Evolutionary conservation across 2,329 filamentous ascomycete genomes (phyloP).

Genomic region (Diaporthe batatas): DNA sequence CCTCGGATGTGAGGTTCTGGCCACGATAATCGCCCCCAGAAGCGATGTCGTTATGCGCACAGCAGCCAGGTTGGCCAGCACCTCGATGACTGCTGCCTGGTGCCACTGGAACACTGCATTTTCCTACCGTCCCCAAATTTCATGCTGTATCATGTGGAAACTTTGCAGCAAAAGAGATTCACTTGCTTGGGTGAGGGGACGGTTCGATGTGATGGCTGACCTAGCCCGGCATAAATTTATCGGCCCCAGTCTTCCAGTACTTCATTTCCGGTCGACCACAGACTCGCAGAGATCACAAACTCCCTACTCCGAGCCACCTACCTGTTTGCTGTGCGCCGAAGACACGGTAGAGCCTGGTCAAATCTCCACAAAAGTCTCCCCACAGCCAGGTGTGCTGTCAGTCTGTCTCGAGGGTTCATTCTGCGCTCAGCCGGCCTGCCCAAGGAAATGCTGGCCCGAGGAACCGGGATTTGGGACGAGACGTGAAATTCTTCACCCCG

Average conservation of each 20-base stretch:
- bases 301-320: neutral
- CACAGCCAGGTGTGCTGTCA: neutral
- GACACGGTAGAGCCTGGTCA: neutral
- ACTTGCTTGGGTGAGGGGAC: slow-evolving; percentile 6
- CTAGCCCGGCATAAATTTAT: slow-evolving; percentile 28
- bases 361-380: neutral
- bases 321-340: neutral
- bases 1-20: slow-evolving; percentile 3
- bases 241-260: slow-evolving; percentile 12
- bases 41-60: neutral
- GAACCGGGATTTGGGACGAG: neutral
- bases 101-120: slow-evolving; percentile 20
- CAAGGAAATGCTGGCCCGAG: slow-evolving; percentile 4
- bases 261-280: slow-evolving; percentile 1
- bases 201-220: slow-evolving; percentile 9
- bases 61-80: neutral
- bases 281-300: neutral
- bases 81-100: slow-evolving; percentile 16
- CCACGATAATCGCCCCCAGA: neutral
- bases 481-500: neutral
- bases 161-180: slow-evolving; percentile 1
- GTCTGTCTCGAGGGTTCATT: neutral
- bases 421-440: neutral
- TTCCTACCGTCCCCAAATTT: neutral
- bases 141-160: slow-evolving; percentile 17